Base-by-base conservation (phyloP, 2,329 filamentous ascomycete genomes). In the Parastagonospora avenae region DNA sequence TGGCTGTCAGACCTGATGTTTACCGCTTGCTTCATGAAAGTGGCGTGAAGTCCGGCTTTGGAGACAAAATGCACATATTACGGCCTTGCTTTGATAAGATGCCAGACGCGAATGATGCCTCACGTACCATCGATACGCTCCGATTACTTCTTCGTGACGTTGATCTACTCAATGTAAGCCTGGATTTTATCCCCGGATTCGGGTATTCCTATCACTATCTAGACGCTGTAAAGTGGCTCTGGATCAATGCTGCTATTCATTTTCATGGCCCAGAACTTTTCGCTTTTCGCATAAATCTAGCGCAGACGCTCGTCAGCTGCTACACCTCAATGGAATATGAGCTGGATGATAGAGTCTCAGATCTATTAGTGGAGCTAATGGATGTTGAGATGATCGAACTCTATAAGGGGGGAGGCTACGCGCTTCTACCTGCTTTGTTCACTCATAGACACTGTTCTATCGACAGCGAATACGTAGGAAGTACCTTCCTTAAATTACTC, bases 11-110 rank as follows among this genome's bases (percentile, higher is more conserved):
- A 39, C 4, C 29, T 8, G 52, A 55, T 36, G 12, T 55, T 3
- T 55, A 38, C 28, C 31, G 11, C 9, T 19, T 51, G 15, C 44
- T 51, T 12, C 8, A 28, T 5, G 24, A 40, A 10, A 39, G 43
- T 33, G 48, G 48, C 2, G 2, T 46, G 33, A 16, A 30, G 10
- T 31, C 31, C 31, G 31, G 27, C n/a, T 8, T 33, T 4, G 11
- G 9, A 10, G 6, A 5, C 4, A 15, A 9, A 4, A 1, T n/a
- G 6, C 40, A 36, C 27, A 15, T 11, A 5, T 29, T 47, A 8
- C 1, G 2, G 2, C 1, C 2, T 10, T 40, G 16, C 19, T 11
- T 37, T 14, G 9, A 2, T 16, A 16, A 8, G 14, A 4, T 16
- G 14, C n/a, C n/a, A n/a, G 4, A 15, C 4, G 2, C 12, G 8